Conservation (phyloP, 345 rosid genomes). For the Moricandia arvensis region DNA sequence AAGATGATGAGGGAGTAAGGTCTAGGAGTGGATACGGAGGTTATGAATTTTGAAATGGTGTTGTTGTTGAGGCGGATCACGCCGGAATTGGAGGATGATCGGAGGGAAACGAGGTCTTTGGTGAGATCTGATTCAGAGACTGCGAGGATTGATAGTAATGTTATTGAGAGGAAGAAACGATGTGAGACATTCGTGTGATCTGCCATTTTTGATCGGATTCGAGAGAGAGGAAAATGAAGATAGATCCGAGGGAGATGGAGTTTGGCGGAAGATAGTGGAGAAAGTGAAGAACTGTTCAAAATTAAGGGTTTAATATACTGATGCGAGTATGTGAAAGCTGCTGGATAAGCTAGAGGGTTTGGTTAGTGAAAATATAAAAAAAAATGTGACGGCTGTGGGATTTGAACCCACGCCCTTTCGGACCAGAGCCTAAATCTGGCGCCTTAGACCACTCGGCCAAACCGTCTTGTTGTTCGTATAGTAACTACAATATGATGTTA, state of each 20-base stretch:
- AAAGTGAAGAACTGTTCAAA: not conserved
- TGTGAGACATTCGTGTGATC: not conserved
- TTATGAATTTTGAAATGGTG: slow-evolving; percentile 55
- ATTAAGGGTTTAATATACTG: not conserved
- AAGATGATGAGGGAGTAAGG: slow-evolving; percentile 72
- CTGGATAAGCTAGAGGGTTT: not conserved
- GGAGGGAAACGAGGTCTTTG: slow-evolving; percentile 59
- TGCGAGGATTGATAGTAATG: not conserved
- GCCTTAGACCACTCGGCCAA: slow-evolving; percentile 99
- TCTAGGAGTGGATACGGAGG: slow-evolving; percentile 62
- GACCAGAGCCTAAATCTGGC: slow-evolving; percentile 99
- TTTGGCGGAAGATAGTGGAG: not conserved
- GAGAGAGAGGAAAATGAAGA: not conserved
- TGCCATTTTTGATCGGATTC: not conserved
- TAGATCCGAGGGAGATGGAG: not conserved
- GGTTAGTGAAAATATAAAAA: not conserved
- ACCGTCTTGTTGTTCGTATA: slow-evolving; percentile 67
- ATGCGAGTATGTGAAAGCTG: not conserved
- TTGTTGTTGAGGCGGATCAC: slow-evolving; percentile 66
- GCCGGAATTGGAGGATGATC: slow-evolving; percentile 60
- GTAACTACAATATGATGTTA: no score
- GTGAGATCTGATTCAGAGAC: slow-evolving; percentile 41
- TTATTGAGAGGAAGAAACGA: slow-evolving; percentile 28
- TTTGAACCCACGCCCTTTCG: slow-evolving; percentile 99
- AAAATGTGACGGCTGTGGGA: slow-evolving; percentile 82